Percentiles rank a stretch among this genome's conserved stretches.
These are phyloP conservation scores for Candolleomyces aberdarensis DNA, from an alignment of 768 basidiomycete genomes.

Conservation along the genomic window DNA sequence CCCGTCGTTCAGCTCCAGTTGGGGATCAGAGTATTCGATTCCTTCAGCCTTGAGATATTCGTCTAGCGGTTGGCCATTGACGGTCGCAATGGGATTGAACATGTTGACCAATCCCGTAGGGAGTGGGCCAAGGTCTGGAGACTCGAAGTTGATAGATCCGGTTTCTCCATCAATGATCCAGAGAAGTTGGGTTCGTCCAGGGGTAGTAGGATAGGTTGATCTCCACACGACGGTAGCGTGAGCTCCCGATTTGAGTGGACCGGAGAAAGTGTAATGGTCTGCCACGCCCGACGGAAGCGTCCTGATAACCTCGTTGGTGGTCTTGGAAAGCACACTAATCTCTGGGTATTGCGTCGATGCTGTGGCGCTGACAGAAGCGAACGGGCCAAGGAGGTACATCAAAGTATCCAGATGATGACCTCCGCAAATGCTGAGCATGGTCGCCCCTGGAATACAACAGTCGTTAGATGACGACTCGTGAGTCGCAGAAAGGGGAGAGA, in stretches of 20 bases:
- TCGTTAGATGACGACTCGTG: not conserved
- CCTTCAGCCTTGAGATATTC: not conserved
- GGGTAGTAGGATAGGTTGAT: constrained; percentile 15
- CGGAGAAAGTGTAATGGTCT: constrained; percentile 28
- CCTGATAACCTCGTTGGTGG: constrained; percentile 20
- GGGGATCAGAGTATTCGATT: not conserved
- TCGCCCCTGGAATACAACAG: constrained; percentile 15
- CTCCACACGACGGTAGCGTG: constrained; percentile 24
- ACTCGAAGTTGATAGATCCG: constrained; percentile 24
- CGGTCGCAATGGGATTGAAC: constrained; percentile 21
- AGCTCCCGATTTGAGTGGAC: constrained; percentile 27
- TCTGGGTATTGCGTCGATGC: constrained; percentile 22
- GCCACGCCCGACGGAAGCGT: constrained; percentile 15
- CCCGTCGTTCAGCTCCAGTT: not conserved
- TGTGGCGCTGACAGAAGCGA: constrained; percentile 24
- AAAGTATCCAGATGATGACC: constrained; percentile 29
- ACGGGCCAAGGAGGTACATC: constrained; percentile 27
- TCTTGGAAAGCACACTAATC: constrained; percentile 19
- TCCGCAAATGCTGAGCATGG: constrained; percentile 21
- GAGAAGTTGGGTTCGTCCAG: constrained; percentile 21
- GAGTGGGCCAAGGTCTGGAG: constrained; percentile 1
- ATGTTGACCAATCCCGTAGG: constrained; percentile 16
- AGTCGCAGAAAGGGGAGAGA: too few relatives aligned
- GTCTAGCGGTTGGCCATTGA: constrained; percentile 28
- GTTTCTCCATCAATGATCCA: constrained; percentile 36